Conservation (phyloP, 2,329 filamentous ascomycete genomes). For the Aspergillus fumigatiaffinis region DNA sequence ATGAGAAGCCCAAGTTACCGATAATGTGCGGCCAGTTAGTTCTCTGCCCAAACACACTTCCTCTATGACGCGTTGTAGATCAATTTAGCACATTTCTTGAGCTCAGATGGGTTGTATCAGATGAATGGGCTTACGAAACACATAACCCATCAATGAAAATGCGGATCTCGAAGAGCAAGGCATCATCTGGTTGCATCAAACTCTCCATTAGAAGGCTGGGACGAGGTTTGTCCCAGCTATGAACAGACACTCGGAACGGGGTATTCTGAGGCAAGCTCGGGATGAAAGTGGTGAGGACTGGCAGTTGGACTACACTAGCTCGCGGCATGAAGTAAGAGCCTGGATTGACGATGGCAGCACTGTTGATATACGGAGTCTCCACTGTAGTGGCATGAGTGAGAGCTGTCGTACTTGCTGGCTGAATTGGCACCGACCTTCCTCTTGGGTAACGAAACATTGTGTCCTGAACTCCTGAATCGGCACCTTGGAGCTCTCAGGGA, state of each 20-base stretch:
- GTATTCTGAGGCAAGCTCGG: slow-evolving; percentile 57
- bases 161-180: slow-evolving; percentile 61
- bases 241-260: slow-evolving; percentile 69
- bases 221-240: slow-evolving; percentile 64
- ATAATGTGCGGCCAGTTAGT: slow-evolving; percentile 53
- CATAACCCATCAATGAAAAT: slow-evolving; percentile 66
- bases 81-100: background rate
- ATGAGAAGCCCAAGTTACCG: slow-evolving; percentile 33
- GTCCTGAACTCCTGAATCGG: slow-evolving; percentile 82
- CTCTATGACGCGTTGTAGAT: slow-evolving; percentile 37
- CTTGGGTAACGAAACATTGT: slow-evolving; percentile 64
- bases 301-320: slow-evolving; percentile 45
- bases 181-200: slow-evolving; percentile 54
- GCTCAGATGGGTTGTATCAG: background rate
- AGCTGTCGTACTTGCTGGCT: slow-evolving; percentile 4
- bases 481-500: slow-evolving; percentile 63
- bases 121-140: slow-evolving; percentile 51
- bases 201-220: slow-evolving; percentile 56
- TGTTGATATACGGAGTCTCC: slow-evolving; percentile 54
- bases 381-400: background rate
- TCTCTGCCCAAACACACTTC: slow-evolving; percentile 52
- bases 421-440: slow-evolving; percentile 38
- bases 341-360: slow-evolving; percentile 36
- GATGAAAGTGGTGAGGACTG: slow-evolving; percentile 67
- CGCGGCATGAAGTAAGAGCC: slow-evolving; percentile 20